Percentiles rank a stretch among this genome's conserved stretches.
Evolutionary conservation across 352 stramenopile species (phyloP).

Genomic region (Pythium utonaiense): DNA sequence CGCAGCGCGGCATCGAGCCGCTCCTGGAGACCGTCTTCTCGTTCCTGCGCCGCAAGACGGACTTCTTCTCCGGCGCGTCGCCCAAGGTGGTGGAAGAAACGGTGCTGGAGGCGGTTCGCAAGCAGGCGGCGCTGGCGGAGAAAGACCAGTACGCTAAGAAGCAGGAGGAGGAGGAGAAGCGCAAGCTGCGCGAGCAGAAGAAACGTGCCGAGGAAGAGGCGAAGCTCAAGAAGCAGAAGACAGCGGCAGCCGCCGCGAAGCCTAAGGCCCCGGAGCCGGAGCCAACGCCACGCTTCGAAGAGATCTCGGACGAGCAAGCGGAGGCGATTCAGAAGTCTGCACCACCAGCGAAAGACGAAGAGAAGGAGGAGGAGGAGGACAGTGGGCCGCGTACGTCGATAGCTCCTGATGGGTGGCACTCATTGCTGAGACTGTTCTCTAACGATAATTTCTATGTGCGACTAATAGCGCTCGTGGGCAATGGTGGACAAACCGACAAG

Average conservation of each 20-base stretch:
- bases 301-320: conserved; percentile 63
- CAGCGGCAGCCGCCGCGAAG: conserved; percentile 35
- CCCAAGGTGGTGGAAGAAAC: conserved; percentile 71
- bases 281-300: conserved; percentile 69
- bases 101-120: conserved; percentile 89
- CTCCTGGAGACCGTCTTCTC: conserved; percentile 98
- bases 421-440: not conserved
- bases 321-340: conserved; percentile 27
- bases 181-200: conserved; percentile 37
- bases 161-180: conserved; percentile 83
- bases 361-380: conserved; percentile 66
- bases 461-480: conserved; percentile 80
- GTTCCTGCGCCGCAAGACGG: conserved; percentile 98
- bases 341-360: conserved; percentile 21
- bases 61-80: conserved; percentile 96
- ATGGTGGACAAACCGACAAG: conserved; percentile 89
- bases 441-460: conserved; percentile 3
- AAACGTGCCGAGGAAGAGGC: conserved; percentile 48
- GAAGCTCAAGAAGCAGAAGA: conserved; percentile 58
- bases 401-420: not conserved
- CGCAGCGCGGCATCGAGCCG: conserved; percentile 96
- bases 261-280: conserved; percentile 25
- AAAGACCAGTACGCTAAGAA: conserved; percentile 77
- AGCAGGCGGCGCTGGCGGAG: conserved; percentile 87
- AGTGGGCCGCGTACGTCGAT: conserved; percentile 50